Percentiles rank a stretch among this genome's conserved stretches.
phyloP scores from a whole-genome alignment of 805 yeast species.

The Candida vartiovaarae region DNA sequence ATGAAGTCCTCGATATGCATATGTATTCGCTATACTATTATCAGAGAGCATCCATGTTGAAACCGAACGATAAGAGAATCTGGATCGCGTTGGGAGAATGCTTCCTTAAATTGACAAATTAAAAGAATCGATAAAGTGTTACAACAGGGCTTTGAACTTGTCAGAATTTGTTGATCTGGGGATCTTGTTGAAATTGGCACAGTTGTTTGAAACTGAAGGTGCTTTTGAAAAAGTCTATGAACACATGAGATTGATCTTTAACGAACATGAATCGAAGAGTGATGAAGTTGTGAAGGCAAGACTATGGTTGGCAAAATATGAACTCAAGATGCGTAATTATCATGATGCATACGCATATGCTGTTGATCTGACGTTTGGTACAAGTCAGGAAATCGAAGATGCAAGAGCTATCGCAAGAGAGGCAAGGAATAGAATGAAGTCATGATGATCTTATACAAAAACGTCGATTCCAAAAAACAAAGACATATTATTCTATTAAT shows the following conservation, averaged over 20 bases:
- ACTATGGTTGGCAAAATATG: constrained; percentile 77
- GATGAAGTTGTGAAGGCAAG: constrained; percentile 77
- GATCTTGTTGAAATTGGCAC: constrained; percentile 61
- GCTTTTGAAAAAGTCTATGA: constrained; percentile 28
- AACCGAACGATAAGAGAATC: constrained; percentile 86
- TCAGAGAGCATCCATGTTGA: constrained; percentile 82
- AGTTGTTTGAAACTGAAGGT: constrained; percentile 50
- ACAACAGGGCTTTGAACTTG: constrained; percentile 63
- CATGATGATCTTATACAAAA: neutral
- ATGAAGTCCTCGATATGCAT: constrained; percentile 94
- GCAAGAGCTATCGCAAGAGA: constrained; percentile 79
- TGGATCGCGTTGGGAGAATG: constrained; percentile 95
- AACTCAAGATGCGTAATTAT: constrained; percentile 49
- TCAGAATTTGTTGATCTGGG: constrained; percentile 49
- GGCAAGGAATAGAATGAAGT: constrained; percentile 50
- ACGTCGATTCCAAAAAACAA: neutral
- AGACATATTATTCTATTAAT: neutral
- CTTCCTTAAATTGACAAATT: constrained; percentile 67
- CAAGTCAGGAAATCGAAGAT: constrained; percentile 84
- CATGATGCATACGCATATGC: constrained; percentile 70
- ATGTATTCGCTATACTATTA: constrained; percentile 86
- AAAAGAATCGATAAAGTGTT: constrained; percentile 73
- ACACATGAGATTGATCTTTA: constrained; percentile 42
- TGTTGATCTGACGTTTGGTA: constrained; percentile 59
- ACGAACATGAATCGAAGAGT: constrained; percentile 53